Evolutionary conservation across 2,329 filamentous ascomycete genomes (phyloP), one percentile per base, ranked within the genome.

Genomic region (Cytospora piceae): DNA sequence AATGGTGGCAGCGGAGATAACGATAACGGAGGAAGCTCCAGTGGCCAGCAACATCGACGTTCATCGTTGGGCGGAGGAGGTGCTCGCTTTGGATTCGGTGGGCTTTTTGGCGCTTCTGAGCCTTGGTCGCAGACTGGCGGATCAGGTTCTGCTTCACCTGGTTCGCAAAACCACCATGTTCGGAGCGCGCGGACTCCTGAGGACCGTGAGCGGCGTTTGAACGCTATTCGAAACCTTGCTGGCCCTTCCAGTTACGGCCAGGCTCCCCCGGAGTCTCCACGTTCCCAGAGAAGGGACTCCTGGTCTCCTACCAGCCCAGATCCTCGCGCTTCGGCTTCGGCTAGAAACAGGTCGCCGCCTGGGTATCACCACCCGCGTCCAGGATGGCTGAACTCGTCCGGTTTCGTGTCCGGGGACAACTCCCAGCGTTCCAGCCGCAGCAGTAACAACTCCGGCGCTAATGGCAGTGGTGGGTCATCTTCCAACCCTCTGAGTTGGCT

Each of bases 141-240:
- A 29, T 49, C 52, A 37, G 53, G 37, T 49, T 62, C 52, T 51
- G 52, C n/a, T 12, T 34, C 60, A 17, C 14, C 60, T 34, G 29
- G 29, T 3, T 63, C 60, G 53, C 60, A 63, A 29, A 51, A 53
- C 11, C 1, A 66, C 42, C 63, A 67, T 7, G 31, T 27, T 12
- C 55, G 68, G 51, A 15, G 24, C 24, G 34, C 39, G 9, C 70
- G 69, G 12, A 70, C 51, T 39, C 61, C 55, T 4, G 61, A 67
- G 51, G 70, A 73, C 34, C 53, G 52, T 22, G 58, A 52, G 46
- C 53, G 57, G 7, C 71, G 74, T 0, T 68, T 74, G 6, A 70
- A 71, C 31, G 62, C 71, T 0, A 73, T 75, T 56, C 71, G 72
- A 22, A 71, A 67, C 20, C 22, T 69, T n/a, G 67, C 64, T 29